A percentile compares a stretch with the other conserved stretches of the same genome.
Conservation (phyloP, 805 yeast species). For the Cyberlindnera amylophila region DNA sequence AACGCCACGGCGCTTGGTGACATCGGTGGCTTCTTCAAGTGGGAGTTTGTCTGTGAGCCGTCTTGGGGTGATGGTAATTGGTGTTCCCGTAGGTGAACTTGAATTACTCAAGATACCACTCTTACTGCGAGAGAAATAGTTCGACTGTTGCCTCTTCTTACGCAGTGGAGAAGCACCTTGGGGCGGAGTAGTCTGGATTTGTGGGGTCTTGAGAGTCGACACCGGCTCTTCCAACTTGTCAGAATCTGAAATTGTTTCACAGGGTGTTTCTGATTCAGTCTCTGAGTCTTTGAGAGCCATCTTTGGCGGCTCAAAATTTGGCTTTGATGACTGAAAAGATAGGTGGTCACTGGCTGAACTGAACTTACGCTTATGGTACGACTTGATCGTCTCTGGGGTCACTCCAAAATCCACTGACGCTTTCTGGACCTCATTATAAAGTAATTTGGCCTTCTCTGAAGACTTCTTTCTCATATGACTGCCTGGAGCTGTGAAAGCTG, state of each 20-base stretch:
- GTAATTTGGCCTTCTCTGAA: conserved; percentile 8
- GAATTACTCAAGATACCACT: not conserved
- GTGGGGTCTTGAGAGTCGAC: no score
- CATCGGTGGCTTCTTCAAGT: conserved; percentile 7
- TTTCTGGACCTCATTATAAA: conserved; percentile 21
- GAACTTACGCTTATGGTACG: conserved; percentile 3
- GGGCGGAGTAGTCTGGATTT: no score
- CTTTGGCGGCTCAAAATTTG: not conserved
- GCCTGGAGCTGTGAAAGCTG: not conserved
- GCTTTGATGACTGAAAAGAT: not conserved
- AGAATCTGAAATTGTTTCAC: no score
- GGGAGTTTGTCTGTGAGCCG: not conserved
- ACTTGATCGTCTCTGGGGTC: conserved; percentile 14
- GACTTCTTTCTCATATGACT: not conserved
- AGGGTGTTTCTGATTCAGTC: no score
- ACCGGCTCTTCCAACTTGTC: no score
- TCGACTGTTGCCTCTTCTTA: not conserved
- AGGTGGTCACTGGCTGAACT: not conserved
- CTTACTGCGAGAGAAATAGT: no score
- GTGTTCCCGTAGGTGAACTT: not conserved
- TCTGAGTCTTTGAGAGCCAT: not conserved
- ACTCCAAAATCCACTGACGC: conserved; percentile 21
- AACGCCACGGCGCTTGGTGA: not conserved
- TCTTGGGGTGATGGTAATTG: not conserved
- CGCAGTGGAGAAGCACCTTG: no score